These are phyloP conservation scores for Perilla frutescens DNA, from an alignment of 257 asterid genomes.

Conservation along the genomic window DNA sequence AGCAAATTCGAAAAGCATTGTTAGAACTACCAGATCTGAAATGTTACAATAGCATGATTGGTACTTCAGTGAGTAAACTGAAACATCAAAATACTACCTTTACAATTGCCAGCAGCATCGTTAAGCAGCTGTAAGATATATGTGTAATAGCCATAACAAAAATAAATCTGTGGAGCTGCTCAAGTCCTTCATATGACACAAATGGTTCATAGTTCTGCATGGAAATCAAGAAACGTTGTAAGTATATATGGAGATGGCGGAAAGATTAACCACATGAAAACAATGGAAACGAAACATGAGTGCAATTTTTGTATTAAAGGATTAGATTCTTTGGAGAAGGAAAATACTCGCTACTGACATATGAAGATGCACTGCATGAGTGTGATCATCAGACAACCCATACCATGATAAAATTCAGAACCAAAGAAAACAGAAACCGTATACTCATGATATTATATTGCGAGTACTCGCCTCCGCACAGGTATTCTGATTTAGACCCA, in stretches of 20 bases:
- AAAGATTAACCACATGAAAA: conserved; percentile 8
- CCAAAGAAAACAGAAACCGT: conserved; percentile 8
- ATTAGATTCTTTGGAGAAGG: conserved; percentile 4
- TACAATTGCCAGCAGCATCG: conserved; percentile 94
- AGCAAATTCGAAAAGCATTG: conserved; percentile 7
- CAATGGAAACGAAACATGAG: conserved; percentile 10
- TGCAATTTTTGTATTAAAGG: not conserved
- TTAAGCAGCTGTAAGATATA: conserved; percentile 92
- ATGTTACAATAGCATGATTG: not conserved
- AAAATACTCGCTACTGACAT: not conserved
- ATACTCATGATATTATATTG: conserved; percentile 9
- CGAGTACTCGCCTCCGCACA: conserved; percentile 71
- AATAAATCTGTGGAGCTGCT: conserved; percentile 97
- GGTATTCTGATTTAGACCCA: conserved; percentile 62
- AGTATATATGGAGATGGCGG: not conserved
- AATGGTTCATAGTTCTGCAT: conserved; percentile 88
- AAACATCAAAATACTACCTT: conserved; percentile 61
- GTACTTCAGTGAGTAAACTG: conserved; percentile 1
- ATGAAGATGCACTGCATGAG: not conserved
- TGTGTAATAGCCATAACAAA: conserved; percentile 98
- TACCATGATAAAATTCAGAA: conserved; percentile 15
- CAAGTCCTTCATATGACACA: conserved; percentile 97
- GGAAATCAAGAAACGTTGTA: conserved; percentile 10
- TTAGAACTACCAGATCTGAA: not conserved
- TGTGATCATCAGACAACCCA: not conserved